phyloP scores from a whole-genome alignment of 306 rosid species.

The Luffa acutangula region DNA sequence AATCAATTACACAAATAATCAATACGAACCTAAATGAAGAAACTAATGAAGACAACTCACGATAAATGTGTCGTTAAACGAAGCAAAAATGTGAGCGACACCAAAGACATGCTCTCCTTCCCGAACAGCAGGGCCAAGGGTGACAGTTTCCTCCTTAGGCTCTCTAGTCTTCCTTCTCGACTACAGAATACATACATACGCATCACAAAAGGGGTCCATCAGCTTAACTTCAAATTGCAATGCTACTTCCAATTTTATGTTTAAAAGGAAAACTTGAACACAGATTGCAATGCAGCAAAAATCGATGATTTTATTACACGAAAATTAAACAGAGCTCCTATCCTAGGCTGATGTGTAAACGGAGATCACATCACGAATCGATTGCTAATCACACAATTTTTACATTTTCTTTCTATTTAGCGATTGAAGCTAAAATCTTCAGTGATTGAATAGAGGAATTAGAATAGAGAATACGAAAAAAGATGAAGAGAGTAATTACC shows the following conservation, averaged over 20 bases:
- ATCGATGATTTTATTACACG: not conserved
- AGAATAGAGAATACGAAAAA: not conserved
- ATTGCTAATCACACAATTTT: not conserved
- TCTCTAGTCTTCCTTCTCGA: slow-evolving; percentile 36
- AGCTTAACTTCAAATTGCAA: not conserved
- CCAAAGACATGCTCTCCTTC: slow-evolving; percentile 43
- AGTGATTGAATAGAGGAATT: not conserved
- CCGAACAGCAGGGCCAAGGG: slow-evolving; percentile 34
- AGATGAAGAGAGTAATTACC: not conserved
- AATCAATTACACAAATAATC: not conserved
- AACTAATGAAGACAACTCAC: slow-evolving; percentile 14
- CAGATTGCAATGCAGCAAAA: not conserved
- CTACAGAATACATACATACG: not conserved
- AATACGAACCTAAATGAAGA: not conserved
- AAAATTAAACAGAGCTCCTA: not conserved
- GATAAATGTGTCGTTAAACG: slow-evolving; percentile 40
- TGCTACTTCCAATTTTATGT: not conserved
- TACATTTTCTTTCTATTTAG: not conserved
- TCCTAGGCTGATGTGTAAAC: not conserved
- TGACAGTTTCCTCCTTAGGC: slow-evolving; percentile 41
- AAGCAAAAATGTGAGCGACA: slow-evolving; percentile 39
- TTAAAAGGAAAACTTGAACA: not conserved
- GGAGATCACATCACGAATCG: not conserved
- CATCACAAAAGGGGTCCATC: not conserved
- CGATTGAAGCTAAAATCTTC: not conserved